phyloP scores from a whole-genome alignment of 257 asterid genomes.

The Lycium barbarum region DNA sequence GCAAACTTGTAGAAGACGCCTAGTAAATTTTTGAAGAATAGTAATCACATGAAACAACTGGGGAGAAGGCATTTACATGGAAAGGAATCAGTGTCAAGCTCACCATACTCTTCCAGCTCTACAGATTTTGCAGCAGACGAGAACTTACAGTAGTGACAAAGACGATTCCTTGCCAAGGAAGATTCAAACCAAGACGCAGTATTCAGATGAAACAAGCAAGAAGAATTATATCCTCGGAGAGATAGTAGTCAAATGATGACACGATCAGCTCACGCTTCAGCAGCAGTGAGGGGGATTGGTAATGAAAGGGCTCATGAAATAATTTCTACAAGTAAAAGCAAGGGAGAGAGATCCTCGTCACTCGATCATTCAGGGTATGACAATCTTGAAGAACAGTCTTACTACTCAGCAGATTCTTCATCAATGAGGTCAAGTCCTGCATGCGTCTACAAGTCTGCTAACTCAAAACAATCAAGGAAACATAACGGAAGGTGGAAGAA shows the following conservation, averaged over 20 bases:
- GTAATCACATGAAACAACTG: slow-evolving; percentile 18
- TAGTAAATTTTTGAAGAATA: slow-evolving; percentile 30
- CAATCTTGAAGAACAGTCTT: slow-evolving; percentile 33
- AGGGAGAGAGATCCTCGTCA: slow-evolving; percentile 38
- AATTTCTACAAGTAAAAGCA: slow-evolving; percentile 36
- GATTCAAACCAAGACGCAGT: slow-evolving; percentile 15
- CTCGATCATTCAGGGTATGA: slow-evolving; percentile 30
- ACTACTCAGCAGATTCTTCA: slow-evolving; percentile 34
- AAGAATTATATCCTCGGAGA: slow-evolving; percentile 33
- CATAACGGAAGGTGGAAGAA: slow-evolving; percentile 57
- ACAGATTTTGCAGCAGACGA: slow-evolving; percentile 39
- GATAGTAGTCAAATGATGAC: slow-evolving; percentile 35
- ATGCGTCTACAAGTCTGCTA: slow-evolving; percentile 31
- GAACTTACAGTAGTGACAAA: slow-evolving; percentile 41
- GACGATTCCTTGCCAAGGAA: slow-evolving; percentile 42
- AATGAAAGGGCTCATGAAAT: slow-evolving; percentile 40
- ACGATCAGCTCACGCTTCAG: slow-evolving; percentile 44
- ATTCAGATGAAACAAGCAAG: slow-evolving; percentile 42
- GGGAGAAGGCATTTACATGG: slow-evolving; percentile 32
- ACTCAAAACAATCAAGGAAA: slow-evolving; percentile 34
- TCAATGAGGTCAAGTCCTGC: slow-evolving; percentile 43
- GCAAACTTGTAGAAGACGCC: slow-evolving; percentile 29
- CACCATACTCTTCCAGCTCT: slow-evolving; percentile 47
- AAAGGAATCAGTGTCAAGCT: slow-evolving; percentile 53
- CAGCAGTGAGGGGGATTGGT: slow-evolving; percentile 41